Conservation (phyloP, 2,329 filamentous ascomycete species). For the Monosporascus sp. region DNA sequence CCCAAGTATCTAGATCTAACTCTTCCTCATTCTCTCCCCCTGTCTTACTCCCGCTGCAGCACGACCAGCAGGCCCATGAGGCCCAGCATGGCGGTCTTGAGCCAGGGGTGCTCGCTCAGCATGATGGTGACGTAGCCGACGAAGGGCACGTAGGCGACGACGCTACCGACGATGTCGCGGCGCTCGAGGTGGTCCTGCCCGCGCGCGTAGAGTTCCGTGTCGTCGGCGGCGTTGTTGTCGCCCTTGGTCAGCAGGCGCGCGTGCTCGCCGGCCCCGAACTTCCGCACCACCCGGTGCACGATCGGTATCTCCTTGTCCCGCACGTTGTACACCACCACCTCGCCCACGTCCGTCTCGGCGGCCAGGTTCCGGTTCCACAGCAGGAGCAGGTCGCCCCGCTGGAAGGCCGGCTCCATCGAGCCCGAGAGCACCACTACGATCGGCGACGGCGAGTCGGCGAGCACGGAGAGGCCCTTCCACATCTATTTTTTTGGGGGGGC, state of each 20-base stretch:
- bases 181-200: conserved; percentile 84
- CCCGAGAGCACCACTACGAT: conserved; percentile 81
- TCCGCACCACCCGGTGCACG: conserved; percentile 85
- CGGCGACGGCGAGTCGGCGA: conserved; percentile 68
- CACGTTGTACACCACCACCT: conserved; percentile 69
- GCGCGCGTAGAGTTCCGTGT: conserved; percentile 80
- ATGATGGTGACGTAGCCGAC: conserved; percentile 97
- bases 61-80: conserved; percentile 94
- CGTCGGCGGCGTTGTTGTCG: conserved; percentile 92
- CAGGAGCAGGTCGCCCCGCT: conserved; percentile 70
- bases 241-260: conserved; percentile 90
- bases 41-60: conserved; percentile 72
- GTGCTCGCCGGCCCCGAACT: conserved; percentile 55
- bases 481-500: conserved; percentile 40
- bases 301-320: conserved; percentile 95
- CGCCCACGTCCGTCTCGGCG: conserved; percentile 50
- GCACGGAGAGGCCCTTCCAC: conserved; percentile 82
- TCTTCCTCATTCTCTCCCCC: not conserved
- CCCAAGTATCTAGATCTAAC: not conserved
- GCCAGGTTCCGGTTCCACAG: conserved; percentile 67
- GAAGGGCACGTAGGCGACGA: conserved; percentile 86
- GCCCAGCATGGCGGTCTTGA: conserved; percentile 91
- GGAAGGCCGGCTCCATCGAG: conserved; percentile 80
- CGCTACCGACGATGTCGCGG: conserved; percentile 88
- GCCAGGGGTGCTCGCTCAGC: conserved; percentile 90